These are phyloP conservation scores for Camelina sativa DNA, from an alignment of 345 rosid genomes.

Conservation along the genomic window DNA sequence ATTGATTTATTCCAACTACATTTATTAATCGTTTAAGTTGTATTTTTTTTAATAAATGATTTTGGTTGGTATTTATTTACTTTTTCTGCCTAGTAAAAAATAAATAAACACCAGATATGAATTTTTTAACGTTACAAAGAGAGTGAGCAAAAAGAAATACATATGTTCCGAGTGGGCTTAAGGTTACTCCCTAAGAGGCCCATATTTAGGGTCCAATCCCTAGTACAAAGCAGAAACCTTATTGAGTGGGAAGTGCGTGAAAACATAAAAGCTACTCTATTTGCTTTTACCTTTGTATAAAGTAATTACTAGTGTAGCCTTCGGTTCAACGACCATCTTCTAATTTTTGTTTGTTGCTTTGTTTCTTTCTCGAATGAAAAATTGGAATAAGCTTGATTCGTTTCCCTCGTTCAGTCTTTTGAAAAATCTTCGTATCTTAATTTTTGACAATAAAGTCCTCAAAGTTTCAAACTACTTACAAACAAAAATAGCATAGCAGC, in stretches of 20 bases:
- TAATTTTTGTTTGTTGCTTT: conserved; percentile 5
- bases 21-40: no score
- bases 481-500: neutral
- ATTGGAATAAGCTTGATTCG: conserved; percentile 21
- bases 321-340: conserved; percentile 15
- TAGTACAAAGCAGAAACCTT: neutral
- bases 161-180: neutral
- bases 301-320: neutral
- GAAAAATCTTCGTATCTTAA: neutral
- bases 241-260: conserved; percentile 4
- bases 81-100: neutral
- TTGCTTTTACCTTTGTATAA: conserved; percentile 28
- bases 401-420: conserved; percentile 32
- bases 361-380: neutral
- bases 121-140: neutral
- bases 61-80: neutral
- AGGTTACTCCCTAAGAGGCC: conserved; percentile 2
- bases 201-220: neutral
- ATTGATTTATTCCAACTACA: no score
- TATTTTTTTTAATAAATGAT: no score
- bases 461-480: conserved; percentile 14
- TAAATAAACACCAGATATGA: neutral
- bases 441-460: neutral
- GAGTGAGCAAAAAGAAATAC: neutral
- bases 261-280: neutral